Conservation (phyloP, 2,329 filamentous ascomycete genomes). For the Penicillium brasilianum region DNA sequence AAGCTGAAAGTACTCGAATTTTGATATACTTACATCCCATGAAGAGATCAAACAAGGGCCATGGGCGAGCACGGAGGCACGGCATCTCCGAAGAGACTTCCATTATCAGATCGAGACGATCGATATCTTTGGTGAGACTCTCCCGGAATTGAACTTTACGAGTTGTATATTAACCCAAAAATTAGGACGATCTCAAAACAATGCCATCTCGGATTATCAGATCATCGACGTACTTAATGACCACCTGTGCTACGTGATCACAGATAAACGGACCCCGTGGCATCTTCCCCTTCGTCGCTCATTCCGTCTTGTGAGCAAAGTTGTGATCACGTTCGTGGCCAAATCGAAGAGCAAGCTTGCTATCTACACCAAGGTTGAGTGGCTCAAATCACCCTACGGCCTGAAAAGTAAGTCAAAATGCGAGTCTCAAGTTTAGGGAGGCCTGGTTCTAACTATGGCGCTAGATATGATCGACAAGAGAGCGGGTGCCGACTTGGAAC, state of each 20-base stretch:
- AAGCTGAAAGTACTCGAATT: not conserved
- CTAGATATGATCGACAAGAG: slow-evolving; percentile 61
- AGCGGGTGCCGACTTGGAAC: slow-evolving; percentile 71
- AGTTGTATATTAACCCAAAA: slow-evolving; percentile 16
- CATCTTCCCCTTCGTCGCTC: slow-evolving; percentile 80
- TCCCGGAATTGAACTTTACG: not conserved
- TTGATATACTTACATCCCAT: slow-evolving; percentile 22
- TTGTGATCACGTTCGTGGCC: slow-evolving; percentile 89
- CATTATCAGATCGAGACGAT: slow-evolving; percentile 74
- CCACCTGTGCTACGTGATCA: slow-evolving; percentile 72
- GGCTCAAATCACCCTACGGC: slow-evolving; percentile 69
- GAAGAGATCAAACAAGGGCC: slow-evolving; percentile 80
- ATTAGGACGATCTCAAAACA: slow-evolving; percentile 56
- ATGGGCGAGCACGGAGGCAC: slow-evolving; percentile 74
- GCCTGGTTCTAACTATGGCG: slow-evolving; percentile 16
- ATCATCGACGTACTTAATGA: slow-evolving; percentile 82
- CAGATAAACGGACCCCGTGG: slow-evolving; percentile 71
- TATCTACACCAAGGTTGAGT: slow-evolving; percentile 85
- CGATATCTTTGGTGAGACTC: slow-evolving; percentile 65
- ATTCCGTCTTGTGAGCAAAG: slow-evolving; percentile 84
- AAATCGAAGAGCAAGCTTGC: slow-evolving; percentile 93
- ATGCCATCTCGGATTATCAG: slow-evolving; percentile 78
- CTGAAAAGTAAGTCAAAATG: slow-evolving; percentile 48
- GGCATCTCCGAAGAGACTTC: slow-evolving; percentile 77
- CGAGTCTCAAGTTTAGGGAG: not conserved